phyloP scores from a whole-genome alignment of 805 yeast genomes.

The Debaryomyces prosopidis region DNA sequence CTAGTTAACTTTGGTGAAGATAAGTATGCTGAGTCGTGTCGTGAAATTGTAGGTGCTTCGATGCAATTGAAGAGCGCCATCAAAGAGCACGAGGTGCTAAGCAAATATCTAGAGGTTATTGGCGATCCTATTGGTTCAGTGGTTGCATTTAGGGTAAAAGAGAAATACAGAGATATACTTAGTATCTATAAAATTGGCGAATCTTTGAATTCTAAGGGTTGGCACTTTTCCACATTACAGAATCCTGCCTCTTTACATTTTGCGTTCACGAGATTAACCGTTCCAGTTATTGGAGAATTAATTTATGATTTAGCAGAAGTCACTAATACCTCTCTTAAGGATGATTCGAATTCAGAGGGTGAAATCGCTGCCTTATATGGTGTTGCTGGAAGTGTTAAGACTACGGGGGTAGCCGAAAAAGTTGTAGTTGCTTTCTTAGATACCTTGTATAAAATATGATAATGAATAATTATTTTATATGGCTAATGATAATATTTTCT shows the following conservation, averaged over 20 bases:
- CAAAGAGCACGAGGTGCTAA: slow-evolving; percentile 42
- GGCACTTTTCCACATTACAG: slow-evolving; percentile 90
- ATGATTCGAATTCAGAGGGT: slow-evolving; percentile 31
- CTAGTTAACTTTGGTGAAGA: slow-evolving; percentile 75
- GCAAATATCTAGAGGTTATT: slow-evolving; percentile 60
- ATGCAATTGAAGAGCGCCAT: slow-evolving; percentile 51
- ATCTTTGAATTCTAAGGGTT: slow-evolving; percentile 61
- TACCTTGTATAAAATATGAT: slow-evolving; percentile 60
- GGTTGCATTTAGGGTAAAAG: slow-evolving; percentile 65
- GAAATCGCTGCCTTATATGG: slow-evolving; percentile 93
- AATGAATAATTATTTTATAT: too few species aligned
- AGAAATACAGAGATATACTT: slow-evolving; percentile 29
- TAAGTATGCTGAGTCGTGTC: slow-evolving; percentile 74
- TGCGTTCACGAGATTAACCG: slow-evolving; percentile 78
- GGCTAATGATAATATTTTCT: too few species aligned
- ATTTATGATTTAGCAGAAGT: slow-evolving; percentile 50
- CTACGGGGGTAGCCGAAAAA: slow-evolving; percentile 80
- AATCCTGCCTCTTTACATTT: slow-evolving; percentile 89
- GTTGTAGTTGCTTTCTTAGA: slow-evolving; percentile 82
- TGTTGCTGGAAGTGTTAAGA: slow-evolving; percentile 87
- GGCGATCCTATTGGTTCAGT: slow-evolving; percentile 90
- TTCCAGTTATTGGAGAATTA: slow-evolving; percentile 60
- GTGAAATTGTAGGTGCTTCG: slow-evolving; percentile 66
- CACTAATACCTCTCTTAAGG: slow-evolving; percentile 20
- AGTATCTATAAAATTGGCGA: slow-evolving; percentile 84